Percentiles rank a stretch among this genome's conserved stretches.
phyloP scores from a whole-genome alignment of 352 stramenopile genomes.

The Phytophthora syringae region DNA sequence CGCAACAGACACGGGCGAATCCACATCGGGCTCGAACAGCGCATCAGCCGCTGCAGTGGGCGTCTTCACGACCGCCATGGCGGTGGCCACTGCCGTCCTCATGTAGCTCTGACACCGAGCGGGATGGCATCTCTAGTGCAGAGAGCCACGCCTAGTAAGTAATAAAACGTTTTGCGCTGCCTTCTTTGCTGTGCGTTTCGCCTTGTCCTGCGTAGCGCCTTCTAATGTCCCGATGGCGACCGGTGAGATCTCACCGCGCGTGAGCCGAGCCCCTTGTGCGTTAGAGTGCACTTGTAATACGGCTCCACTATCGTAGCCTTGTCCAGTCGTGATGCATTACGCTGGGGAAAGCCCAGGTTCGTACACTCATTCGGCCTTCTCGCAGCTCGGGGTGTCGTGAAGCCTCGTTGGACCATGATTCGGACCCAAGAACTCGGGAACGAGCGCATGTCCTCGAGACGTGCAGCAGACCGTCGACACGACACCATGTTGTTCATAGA shows the following conservation, averaged over 20 bases:
- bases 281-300: too few species aligned
- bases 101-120: neutral
- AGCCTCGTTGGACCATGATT: neutral
- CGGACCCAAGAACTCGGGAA: slow-evolving; percentile 6
- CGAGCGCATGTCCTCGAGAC: slow-evolving; percentile 6
- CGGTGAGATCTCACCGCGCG: neutral
- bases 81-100: slow-evolving; percentile 7
- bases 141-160: too few species aligned
- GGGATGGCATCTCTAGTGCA: slow-evolving; percentile 9
- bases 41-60: slow-evolving; percentile 6
- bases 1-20: neutral
- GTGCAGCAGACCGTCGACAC: slow-evolving; percentile 7
- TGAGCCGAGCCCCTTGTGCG: neutral
- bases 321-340: neutral
- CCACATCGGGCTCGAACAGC: slow-evolving; percentile 15
- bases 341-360: neutral
- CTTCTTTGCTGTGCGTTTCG: neutral
- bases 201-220: too few species aligned
- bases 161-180: slow-evolving; percentile 25
- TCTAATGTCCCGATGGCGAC: neutral
- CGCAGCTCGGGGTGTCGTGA: neutral
- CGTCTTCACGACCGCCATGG: slow-evolving; percentile 19
- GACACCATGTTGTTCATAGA: slow-evolving; percentile 1
- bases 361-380: slow-evolving; percentile 6
- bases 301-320: too few species aligned